Percentiles rank a stretch among this genome's conserved stretches.
Conservation (phyloP, 768 basidiomycete species). For the Termitomyces titanicus region DNA sequence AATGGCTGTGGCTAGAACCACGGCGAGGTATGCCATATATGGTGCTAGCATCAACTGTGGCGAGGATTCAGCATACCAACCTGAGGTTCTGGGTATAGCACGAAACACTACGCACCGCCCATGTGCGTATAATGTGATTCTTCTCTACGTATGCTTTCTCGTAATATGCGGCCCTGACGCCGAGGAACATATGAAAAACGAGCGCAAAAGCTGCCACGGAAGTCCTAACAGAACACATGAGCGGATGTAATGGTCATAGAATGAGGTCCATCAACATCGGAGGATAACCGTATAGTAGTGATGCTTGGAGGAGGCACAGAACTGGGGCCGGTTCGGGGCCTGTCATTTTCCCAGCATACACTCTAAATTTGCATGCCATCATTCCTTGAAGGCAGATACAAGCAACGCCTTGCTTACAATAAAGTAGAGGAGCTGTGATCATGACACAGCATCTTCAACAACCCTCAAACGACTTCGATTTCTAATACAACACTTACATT, state of each 20-base stretch:
- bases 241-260: neutral
- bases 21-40: conserved; percentile 36
- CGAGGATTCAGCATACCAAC: neutral
- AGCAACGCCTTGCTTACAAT: conserved; percentile 27
- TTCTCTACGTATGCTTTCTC: conserved; percentile 27
- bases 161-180: conserved; percentile 32
- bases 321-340: conserved; percentile 42
- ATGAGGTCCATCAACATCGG: conserved; percentile 31
- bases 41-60: conserved; percentile 38
- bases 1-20: conserved; percentile 35
- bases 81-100: neutral
- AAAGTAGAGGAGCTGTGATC: conserved; percentile 33
- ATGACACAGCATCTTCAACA: neutral
- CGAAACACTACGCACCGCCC: conserved; percentile 28
- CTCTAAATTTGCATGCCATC: neutral
- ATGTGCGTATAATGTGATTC: conserved; percentile 30
- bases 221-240: conserved; percentile 23
- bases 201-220: conserved; percentile 39
- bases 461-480: neutral
- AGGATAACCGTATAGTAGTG: conserved; percentile 46
- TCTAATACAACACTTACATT: conserved; percentile 26
- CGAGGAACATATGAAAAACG: conserved; percentile 45
- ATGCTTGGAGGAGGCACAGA: conserved; percentile 44
- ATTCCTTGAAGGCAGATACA: neutral
- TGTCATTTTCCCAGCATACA: conserved; percentile 35